Percentiles rank a stretch among this genome's conserved stretches.
Conservation (phyloP, 2,329 filamentous ascomycete genomes). For the Colletotrichum sublineola region DNA sequence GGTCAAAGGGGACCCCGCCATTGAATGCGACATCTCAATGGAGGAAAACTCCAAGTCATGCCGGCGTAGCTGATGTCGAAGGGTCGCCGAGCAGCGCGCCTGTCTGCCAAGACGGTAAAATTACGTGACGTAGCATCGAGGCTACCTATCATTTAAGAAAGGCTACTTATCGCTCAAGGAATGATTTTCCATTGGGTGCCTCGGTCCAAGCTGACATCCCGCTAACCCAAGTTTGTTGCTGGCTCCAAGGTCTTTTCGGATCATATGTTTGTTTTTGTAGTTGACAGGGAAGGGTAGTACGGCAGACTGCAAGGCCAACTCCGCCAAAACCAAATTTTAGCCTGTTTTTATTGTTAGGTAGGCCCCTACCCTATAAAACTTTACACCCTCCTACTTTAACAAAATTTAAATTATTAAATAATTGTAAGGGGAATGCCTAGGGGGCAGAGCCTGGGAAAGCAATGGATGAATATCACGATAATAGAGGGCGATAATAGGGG, state of each 20-base stretch:
- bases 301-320: no score
- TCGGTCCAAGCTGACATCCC: background rate
- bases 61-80: background rate
- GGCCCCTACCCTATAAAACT: no score
- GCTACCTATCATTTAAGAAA: background rate
- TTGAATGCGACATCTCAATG: slow-evolving; percentile 1
- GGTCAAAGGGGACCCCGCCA: background rate
- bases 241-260: background rate
- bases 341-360: no score
- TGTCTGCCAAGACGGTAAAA: slow-evolving; percentile 32
- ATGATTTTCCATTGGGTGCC: background rate
- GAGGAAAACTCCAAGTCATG: slow-evolving; percentile 15
- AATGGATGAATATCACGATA: no score
- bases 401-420: no score
- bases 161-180: background rate
- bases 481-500: no score
- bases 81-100: background rate
- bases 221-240: background rate
- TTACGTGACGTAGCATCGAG: background rate
- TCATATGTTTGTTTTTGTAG: background rate
- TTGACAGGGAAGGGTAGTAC: no score
- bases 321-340: no score
- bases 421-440: no score
- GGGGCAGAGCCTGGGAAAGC: no score
- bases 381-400: no score